Percentiles rank a stretch among this genome's conserved stretches.
These are phyloP conservation scores for Ilex asprella DNA, from an alignment of 257 asterid genomes.

Conservation along the genomic window DNA sequence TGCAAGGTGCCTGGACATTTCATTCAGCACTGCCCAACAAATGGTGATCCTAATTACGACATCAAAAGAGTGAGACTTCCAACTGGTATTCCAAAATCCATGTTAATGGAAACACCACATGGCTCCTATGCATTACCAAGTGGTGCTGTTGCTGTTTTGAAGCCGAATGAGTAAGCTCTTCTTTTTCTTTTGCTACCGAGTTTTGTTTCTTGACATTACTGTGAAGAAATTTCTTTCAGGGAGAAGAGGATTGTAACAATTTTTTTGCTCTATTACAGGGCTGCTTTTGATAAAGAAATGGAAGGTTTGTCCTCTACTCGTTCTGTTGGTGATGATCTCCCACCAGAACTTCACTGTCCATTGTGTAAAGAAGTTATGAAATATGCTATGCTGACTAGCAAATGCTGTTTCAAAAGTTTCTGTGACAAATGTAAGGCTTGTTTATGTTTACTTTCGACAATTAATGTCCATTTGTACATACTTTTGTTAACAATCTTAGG, in stretches of 20 bases:
- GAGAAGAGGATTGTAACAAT: background rate
- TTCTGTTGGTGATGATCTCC: slow-evolving; percentile 64
- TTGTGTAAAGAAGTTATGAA: slow-evolving; percentile 96
- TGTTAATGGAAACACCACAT: slow-evolving; percentile 91
- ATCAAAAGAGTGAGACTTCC: slow-evolving; percentile 87
- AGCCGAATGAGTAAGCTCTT: slow-evolving; percentile 76
- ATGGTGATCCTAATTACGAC: slow-evolving; percentile 94
- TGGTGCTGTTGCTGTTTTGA: slow-evolving; percentile 83
- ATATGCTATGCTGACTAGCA: slow-evolving; percentile 95
- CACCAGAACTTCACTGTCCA: slow-evolving; percentile 97
- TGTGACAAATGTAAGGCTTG: slow-evolving; percentile 86
- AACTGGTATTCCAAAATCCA: slow-evolving; percentile 95
- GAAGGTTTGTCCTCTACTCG: slow-evolving; percentile 94
- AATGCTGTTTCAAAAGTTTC: slow-evolving; percentile 87
- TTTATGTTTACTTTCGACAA: too few species aligned
- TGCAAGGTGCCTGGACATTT: slow-evolving; percentile 97
- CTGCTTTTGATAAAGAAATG: slow-evolving; percentile 91
- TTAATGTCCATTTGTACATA: too few species aligned
- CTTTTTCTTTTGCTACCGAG: background rate
- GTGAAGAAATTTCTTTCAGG: too few species aligned
- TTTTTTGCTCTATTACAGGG: slow-evolving; percentile 33
- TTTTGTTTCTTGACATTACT: too few species aligned
- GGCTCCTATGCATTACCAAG: slow-evolving; percentile 94
- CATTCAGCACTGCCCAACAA: slow-evolving; percentile 97
- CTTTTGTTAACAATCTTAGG: too few species aligned